Evolutionary conservation across 2,329 filamentous ascomycete species (phyloP).

Genomic region (Neurospora sp.): DNA sequence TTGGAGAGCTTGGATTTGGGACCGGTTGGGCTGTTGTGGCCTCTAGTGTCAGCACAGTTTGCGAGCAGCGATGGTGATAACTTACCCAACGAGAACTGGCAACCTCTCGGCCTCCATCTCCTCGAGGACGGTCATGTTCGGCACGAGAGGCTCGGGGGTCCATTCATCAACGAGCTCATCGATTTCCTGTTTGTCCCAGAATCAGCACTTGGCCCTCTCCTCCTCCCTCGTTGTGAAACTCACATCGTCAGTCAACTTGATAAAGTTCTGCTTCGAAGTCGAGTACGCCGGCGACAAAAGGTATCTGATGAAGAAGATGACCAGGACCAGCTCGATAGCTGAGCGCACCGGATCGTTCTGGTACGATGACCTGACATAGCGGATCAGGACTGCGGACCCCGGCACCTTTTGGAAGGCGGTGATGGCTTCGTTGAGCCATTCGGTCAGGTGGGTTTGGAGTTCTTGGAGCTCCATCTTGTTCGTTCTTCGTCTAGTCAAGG

Average conservation of each 20-base stretch:
- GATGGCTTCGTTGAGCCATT: conserved; percentile 42
- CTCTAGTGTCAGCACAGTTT: not conserved
- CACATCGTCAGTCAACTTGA: conserved; percentile 74
- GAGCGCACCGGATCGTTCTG: conserved; percentile 94
- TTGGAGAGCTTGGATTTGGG: conserved; percentile 83
- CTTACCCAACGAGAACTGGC: conserved; percentile 79
- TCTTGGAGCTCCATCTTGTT: conserved; percentile 54
- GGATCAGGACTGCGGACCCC: conserved; percentile 85
- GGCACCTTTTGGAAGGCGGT: conserved; percentile 80
- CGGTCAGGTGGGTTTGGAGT: conserved; percentile 43
- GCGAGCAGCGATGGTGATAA: not conserved
- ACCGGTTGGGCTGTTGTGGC: conserved; percentile 60
- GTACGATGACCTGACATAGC: conserved; percentile 95
- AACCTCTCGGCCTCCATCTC: conserved; percentile 74
- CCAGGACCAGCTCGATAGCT: conserved; percentile 83
- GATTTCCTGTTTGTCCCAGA: conserved; percentile 52
- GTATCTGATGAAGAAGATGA: conserved; percentile 93
- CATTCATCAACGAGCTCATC: conserved; percentile 96
- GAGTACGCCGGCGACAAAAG: conserved; percentile 86
- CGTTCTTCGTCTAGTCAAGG: not conserved
- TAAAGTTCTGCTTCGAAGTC: conserved; percentile 80
- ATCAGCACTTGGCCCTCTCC: conserved; percentile 4
- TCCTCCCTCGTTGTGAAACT: conserved; percentile 4
- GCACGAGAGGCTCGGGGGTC: conserved; percentile 86
- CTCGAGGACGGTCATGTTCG: conserved; percentile 63